Percentiles rank a stretch among this genome's conserved stretches.
phyloP scores from a whole-genome alignment of 208 protist species.

The Wallacemonas sp. region DNA sequence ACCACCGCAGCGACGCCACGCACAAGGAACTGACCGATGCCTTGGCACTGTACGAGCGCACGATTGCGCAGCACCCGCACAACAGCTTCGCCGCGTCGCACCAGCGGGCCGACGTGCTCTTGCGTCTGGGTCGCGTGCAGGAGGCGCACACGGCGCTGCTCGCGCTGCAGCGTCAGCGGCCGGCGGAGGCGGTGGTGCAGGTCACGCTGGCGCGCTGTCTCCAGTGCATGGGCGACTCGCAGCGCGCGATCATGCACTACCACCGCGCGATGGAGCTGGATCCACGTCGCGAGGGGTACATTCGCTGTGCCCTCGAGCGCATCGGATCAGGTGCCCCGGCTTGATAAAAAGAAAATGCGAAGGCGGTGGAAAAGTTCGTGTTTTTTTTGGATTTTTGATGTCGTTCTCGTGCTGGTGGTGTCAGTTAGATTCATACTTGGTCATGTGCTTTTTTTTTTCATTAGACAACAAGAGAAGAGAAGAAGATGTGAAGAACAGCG shows the following conservation, averaged over 20 bases:
- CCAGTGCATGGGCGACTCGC: constrained; percentile 39
- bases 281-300: constrained; percentile 61
- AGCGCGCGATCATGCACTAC: constrained; percentile 64
- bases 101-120: constrained; percentile 89
- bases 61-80: constrained; percentile 70
- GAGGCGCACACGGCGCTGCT: constrained; percentile 78
- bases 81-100: constrained; percentile 86
- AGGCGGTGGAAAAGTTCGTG: too few species aligned
- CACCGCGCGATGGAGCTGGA: constrained; percentile 77
- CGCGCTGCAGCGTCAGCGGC: constrained; percentile 68
- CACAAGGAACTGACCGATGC: constrained; percentile 58
- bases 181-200: constrained; percentile 90
- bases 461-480: too few species aligned
- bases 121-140: constrained; percentile 63
- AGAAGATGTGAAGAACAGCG: too few species aligned
- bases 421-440: too few species aligned
- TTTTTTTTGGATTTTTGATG: neutral
- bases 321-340: constrained; percentile 36
- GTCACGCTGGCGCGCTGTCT: constrained; percentile 86
- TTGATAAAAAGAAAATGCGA: too few species aligned
- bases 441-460: too few species aligned
- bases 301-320: constrained; percentile 70
- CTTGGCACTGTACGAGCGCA: constrained; percentile 68
- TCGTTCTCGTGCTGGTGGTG: too few species aligned
- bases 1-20: constrained; percentile 50